Evolutionary conservation across 768 basidiomycete genomes (phyloP), one percentile per base, ranked within the genome.

Genomic region (Lyophyllum semitale): DNA sequence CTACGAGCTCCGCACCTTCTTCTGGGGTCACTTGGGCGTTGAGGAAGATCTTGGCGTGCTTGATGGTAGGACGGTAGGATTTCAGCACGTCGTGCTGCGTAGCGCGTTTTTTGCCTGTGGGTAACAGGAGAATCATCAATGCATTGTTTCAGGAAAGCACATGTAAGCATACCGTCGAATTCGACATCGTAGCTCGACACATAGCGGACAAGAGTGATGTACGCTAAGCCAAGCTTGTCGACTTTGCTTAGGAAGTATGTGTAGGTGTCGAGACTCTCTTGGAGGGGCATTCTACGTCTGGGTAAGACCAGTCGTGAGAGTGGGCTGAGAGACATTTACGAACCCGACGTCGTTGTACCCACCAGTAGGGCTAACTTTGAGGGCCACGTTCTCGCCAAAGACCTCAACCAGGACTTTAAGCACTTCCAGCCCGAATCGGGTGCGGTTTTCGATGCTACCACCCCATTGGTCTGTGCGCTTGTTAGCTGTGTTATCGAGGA

Each of bases 381-480:
- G 57, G 2, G 72, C 73, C 23, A 80, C 76, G 20, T 79, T 77
- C 8, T 67, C 59, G 1, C 80, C 80, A 57, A 75, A 80, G 33
- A 81, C 68, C 33, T 73, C 69, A 0, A 56, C 55, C 20, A 69
- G 54, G 3, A 73, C 79, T 51, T 80, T 78, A 20, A 83, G 63
- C 41, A 82, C 72, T 63, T 84, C 80, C 4, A 83, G 73, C 0
- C 71, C 73, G 63, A 88, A 85, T 3, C 82, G 70, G 1, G 75
- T 63, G n/a, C 85, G 77, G 64, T 84, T 84, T 67, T 84, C 81
- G 38, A 79, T 55, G 37, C 76, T 78, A 4, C 85, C 87, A 8
- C 86, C 86, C 73, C 81, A 89, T 50, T 76, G 64, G 68, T 85
- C 85, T 13, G 77, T 81, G 18, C 84, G 77, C 33, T 73, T 61